phyloP scores from a whole-genome alignment of 495 filamentous ascomycete species.

The Hypoxylon trugodes region DNA sequence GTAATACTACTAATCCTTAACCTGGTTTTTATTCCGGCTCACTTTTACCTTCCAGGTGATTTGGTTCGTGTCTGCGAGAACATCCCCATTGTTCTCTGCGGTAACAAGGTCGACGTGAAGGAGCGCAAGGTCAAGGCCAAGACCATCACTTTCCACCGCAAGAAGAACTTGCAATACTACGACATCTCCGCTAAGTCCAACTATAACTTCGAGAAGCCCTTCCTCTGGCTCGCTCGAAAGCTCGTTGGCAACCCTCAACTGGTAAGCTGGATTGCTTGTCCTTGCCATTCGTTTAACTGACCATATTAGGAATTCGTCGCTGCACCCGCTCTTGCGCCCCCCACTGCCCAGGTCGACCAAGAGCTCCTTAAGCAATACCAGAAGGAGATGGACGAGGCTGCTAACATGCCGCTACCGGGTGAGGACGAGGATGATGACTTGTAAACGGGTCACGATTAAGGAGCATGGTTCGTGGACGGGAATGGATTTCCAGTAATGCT shows the following conservation, averaged over 20 bases:
- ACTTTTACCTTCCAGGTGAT: constrained; percentile 72
- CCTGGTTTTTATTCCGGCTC: not conserved
- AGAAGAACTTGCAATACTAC: constrained; percentile 99
- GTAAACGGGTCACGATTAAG: constrained; percentile 47
- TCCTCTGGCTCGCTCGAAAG: constrained; percentile 99
- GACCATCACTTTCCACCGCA: constrained; percentile 99
- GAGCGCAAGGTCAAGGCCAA: constrained; percentile 99
- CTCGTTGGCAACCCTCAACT: constrained; percentile 91
- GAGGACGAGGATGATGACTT: constrained; percentile 84
- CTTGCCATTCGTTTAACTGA: constrained; percentile 17
- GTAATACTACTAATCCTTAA: constrained; percentile 47
- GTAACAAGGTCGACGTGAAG: constrained; percentile 99
- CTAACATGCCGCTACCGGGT: constrained; percentile 86
- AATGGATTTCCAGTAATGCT: constrained; percentile 37
- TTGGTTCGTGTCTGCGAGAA: constrained; percentile 99
- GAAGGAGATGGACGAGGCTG: constrained; percentile 87
- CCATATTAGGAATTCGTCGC: constrained; percentile 89
- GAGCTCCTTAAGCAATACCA: constrained; percentile 81
- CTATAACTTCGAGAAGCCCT: constrained; percentile 99
- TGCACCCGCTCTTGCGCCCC: constrained; percentile 90
- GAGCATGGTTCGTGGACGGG: constrained; percentile 18
- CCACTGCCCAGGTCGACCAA: constrained; percentile 87
- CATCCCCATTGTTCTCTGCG: constrained; percentile 96
- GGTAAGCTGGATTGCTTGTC: constrained; percentile 59
- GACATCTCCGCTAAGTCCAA: constrained; percentile 99